A percentile compares a stretch with the other conserved stretches of the same genome.
Evolutionary conservation across 1,139 yeast species (phyloP).

Genomic region (Debaryomycetaceae sp.): DNA sequence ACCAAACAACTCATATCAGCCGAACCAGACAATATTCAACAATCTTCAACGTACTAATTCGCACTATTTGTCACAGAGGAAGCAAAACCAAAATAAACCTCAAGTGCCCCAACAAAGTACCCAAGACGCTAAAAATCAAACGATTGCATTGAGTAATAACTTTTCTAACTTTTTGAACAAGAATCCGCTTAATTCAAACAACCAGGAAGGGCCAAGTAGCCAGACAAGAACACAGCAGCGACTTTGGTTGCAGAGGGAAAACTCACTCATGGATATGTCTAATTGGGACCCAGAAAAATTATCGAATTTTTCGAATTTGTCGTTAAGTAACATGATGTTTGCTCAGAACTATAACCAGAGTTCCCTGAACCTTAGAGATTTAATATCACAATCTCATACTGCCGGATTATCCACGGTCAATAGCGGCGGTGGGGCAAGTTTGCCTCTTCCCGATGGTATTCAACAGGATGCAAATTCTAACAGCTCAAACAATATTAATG

Average conservation of each 20-base stretch:
- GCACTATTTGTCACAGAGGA: constrained; percentile 27
- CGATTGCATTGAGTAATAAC: constrained; percentile 18
- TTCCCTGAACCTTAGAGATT: constrained; percentile 22
- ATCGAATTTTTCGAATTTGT: constrained; percentile 40
- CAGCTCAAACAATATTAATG: constrained; percentile 24
- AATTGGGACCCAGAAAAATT: constrained; percentile 32
- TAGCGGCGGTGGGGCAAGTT: not conserved
- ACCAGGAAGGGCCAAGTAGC: constrained; percentile 11
- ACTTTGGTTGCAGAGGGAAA: constrained; percentile 80
- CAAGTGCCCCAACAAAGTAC: constrained; percentile 9
- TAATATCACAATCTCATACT: constrained; percentile 1
- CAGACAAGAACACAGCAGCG: constrained; percentile 75
- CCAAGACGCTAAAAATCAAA: constrained; percentile 8
- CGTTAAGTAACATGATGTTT: constrained; percentile 49
- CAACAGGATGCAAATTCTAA: constrained; percentile 7
- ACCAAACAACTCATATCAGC: constrained; percentile 40
- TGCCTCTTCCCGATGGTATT: not conserved
- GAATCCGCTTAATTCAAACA: constrained; percentile 8
- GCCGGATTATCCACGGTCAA: constrained; percentile 1
- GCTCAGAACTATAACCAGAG: constrained; percentile 31
- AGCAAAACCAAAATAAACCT: constrained; percentile 14
- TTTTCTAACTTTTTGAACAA: constrained; percentile 29
- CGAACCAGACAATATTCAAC: constrained; percentile 43
- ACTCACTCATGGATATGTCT: constrained; percentile 57
- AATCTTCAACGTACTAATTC: constrained; percentile 41